These are phyloP conservation scores for Nothophytophthora sp. DNA, from an alignment of 352 stramenopile species.

Conservation along the genomic window DNA sequence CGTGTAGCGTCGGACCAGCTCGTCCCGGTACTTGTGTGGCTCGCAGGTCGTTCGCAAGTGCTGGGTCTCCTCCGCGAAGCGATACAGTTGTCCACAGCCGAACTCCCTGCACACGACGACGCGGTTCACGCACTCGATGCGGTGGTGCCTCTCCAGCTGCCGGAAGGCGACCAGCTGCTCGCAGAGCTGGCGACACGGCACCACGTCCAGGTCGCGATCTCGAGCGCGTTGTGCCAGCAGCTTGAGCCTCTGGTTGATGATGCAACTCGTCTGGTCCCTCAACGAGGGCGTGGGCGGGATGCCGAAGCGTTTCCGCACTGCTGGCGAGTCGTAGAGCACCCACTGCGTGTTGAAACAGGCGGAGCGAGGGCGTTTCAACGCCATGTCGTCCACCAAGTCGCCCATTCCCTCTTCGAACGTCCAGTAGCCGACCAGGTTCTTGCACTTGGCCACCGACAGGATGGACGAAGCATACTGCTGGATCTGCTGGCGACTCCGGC, in stretches of 20 bases:
- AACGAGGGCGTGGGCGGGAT: conserved; percentile 60
- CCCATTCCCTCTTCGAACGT: conserved; percentile 77
- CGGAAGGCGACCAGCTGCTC: conserved; percentile 31
- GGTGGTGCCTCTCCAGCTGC: conserved; percentile 55
- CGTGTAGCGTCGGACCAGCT: conserved; percentile 35
- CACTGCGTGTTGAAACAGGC: conserved; percentile 46
- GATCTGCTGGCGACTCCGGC: conserved; percentile 39
- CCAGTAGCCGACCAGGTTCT: conserved; percentile 58
- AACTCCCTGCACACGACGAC: conserved; percentile 55
- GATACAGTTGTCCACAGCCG: conserved; percentile 40
- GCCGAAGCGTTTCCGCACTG: conserved; percentile 48
- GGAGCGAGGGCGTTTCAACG: conserved; percentile 45
- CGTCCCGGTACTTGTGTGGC: conserved; percentile 37
- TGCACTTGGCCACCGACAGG: conserved; percentile 40
- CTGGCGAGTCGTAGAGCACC: conserved; percentile 50
- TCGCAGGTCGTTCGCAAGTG: conserved; percentile 41
- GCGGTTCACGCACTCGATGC: conserved; percentile 44
- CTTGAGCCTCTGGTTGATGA: conserved; percentile 72
- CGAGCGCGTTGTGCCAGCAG: conserved; percentile 56
- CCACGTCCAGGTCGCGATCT: conserved; percentile 39
- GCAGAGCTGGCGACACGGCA: conserved; percentile 51
- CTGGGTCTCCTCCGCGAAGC: conserved; percentile 25
- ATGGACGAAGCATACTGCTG: conserved; percentile 31
- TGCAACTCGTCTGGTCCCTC: conserved; percentile 62
- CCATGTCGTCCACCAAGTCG: conserved; percentile 77